Conservation (phyloP, 2,329 filamentous ascomycete species). For the Grosmannia clavigera region DNA sequence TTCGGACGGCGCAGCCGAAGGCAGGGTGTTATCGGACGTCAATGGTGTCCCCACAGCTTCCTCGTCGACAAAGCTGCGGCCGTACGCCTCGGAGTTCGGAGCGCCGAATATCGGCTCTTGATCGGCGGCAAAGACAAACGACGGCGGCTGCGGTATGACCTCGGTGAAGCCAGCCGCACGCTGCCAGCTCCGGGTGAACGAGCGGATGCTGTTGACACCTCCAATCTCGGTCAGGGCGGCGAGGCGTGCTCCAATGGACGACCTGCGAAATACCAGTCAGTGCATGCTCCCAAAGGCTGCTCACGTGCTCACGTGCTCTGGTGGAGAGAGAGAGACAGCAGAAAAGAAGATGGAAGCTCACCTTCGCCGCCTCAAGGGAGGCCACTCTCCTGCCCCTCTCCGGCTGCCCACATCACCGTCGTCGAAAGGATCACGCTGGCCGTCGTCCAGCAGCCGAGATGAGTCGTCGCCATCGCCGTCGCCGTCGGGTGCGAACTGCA, state of each 20-base stretch:
- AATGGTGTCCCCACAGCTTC: slow-evolving; percentile 20
- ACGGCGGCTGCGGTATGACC: slow-evolving; percentile 66
- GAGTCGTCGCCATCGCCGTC: slow-evolving; percentile 2
- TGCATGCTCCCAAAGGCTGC: too few relatives aligned
- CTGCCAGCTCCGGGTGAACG: slow-evolving; percentile 86
- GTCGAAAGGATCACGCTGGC: slow-evolving; percentile 4
- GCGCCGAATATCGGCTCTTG: slow-evolving; percentile 29
- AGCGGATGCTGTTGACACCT: slow-evolving; percentile 86
- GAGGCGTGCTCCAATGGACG: slow-evolving; percentile 43
- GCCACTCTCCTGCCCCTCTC: slow-evolving; percentile 5
- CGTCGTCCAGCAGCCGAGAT: slow-evolving; percentile 4
- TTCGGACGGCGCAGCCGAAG: background rate
- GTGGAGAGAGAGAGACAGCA: background rate
- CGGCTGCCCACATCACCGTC: background rate
- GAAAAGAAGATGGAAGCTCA: background rate
- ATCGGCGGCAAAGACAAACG: slow-evolving; percentile 55
- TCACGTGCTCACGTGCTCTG: background rate
- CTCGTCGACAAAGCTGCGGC: slow-evolving; percentile 29
- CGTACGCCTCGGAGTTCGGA: slow-evolving; percentile 19
- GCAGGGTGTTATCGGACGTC: slow-evolving; percentile 5
- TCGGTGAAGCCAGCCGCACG: slow-evolving; percentile 81
- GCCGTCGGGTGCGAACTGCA: slow-evolving; percentile 6
- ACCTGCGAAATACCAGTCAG: background rate
- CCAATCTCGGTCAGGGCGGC: slow-evolving; percentile 57
- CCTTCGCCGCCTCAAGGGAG: slow-evolving; percentile 5